Base-by-base conservation (phyloP, 169 alveolate species). In the Eimeria tenella region DNA sequence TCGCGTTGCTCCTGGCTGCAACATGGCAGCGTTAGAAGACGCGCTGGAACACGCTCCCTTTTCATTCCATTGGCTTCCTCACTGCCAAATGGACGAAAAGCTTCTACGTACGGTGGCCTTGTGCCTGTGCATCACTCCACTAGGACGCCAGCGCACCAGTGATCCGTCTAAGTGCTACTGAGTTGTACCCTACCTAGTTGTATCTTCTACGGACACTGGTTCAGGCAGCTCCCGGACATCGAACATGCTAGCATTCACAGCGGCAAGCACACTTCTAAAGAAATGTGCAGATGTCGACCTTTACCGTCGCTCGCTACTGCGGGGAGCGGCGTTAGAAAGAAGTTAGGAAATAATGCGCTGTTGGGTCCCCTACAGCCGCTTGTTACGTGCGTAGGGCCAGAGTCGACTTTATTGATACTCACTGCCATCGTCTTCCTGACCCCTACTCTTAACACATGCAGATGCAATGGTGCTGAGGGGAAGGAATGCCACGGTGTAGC, bases 251-350 rank as follows among this genome's bases (percentile, higher is more conserved):
- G 50, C 49, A 75, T 75, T 49, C 86, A 75, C 49, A 62, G 86
- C 86, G 52, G 19, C 63, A 25, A 4, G 52, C 52, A 42, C 53
- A 42, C 71, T 65, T 81, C 25, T 81, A 49, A 55, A 21, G 89
- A 50, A 4, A 79, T 56, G 31, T 52, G 73, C 55, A 63, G 89
- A 56, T 56, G n/a, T 63, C 23, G 73, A 56, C 89, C 21, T 49
- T 81, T 17, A 49, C 21, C 25, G 89, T 52, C 89, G 89, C 89
- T 81, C 89, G 71, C 71, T 81, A 15, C 89, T 81, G 89, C 71
- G 89, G 68, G 68, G 89, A 81, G 89, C 89, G 86, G 56, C 58
- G 58, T 55, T 21, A 52, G 89, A 31, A 81, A 79, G 88, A n/a
- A n/a, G 52, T 23, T 50, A 10, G 89, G 52, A 81, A 56, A n/a